phyloP scores from a whole-genome alignment of 2,329 filamentous ascomycete genomes.

The Tolypocladium album region DNA sequence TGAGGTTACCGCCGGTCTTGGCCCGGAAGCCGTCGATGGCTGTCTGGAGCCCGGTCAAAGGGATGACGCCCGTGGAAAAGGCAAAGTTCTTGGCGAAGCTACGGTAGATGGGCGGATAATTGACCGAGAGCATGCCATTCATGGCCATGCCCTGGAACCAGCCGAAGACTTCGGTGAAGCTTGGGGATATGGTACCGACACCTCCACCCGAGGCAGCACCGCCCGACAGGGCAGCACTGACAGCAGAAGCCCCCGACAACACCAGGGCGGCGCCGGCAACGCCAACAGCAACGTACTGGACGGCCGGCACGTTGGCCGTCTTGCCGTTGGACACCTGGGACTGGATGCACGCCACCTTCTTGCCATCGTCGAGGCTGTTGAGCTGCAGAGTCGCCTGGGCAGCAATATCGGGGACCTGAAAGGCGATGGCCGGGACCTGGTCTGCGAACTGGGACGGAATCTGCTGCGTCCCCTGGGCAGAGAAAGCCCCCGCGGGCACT shows the following conservation, averaged over 20 bases:
- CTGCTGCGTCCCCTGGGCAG: conserved; percentile 58
- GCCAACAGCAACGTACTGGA: conserved; percentile 75
- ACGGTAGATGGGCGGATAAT: conserved; percentile 77
- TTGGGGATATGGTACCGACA: conserved; percentile 61
- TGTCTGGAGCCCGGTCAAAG: conserved; percentile 69
- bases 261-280: conserved; percentile 76
- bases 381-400: conserved; percentile 74
- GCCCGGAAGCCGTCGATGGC: conserved; percentile 77
- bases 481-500: conserved; percentile 65
- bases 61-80: conserved; percentile 77
- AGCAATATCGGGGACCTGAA: conserved; percentile 81
- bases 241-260: conserved; percentile 60
- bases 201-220: conserved; percentile 44
- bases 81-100: conserved; percentile 90
- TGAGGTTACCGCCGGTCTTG: conserved; percentile 78
- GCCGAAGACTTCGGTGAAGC: conserved; percentile 73
- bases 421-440: conserved; percentile 80
- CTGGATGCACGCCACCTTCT: conserved; percentile 70
- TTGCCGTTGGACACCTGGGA: conserved; percentile 82
- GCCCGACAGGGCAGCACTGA: conserved; percentile 41
- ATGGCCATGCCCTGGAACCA: conserved; percentile 93
- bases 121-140: conserved; percentile 91
- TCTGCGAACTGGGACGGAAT: conserved; percentile 63
- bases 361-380: conserved; percentile 44
- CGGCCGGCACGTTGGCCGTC: conserved; percentile 61